Conservation (phyloP, 805 yeast genomes). For the Teunomyces tritomae region DNA sequence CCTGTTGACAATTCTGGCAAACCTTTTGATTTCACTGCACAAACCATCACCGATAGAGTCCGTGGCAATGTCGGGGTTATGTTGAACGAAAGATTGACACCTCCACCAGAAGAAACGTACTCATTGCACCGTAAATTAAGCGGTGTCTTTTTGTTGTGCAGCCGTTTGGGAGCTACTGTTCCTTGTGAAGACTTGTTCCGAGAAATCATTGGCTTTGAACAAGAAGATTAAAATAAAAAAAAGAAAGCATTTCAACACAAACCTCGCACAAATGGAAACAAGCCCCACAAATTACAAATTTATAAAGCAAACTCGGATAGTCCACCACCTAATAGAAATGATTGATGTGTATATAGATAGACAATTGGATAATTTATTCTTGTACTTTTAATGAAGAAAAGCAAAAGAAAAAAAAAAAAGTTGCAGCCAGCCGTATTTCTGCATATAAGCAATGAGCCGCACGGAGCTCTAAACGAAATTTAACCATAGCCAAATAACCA, state of each 20-base stretch:
- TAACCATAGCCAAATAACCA: not conserved
- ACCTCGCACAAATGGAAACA: not conserved
- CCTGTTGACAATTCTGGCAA: constrained; percentile 46
- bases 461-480: not conserved
- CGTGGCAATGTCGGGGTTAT: constrained; percentile 82
- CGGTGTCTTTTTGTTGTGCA: constrained; percentile 89
- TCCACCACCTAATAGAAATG: not conserved
- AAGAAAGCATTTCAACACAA: not conserved
- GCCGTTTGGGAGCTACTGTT: constrained; percentile 77
- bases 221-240: not conserved
- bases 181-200: constrained; percentile 76
- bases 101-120: constrained; percentile 98
- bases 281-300: no score
- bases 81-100: constrained; percentile 88
- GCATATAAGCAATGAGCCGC: not conserved
- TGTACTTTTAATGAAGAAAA: not conserved
- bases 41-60: constrained; percentile 92
- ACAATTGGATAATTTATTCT: not conserved
- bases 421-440: not conserved
- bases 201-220: constrained; percentile 63
- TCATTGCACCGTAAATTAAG: constrained; percentile 93
- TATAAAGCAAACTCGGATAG: not conserved
- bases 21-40: constrained; percentile 70
- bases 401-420: not conserved
- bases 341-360: constrained; percentile 3